Evolutionary conservation across 768 basidiomycete species (phyloP).

Genomic region (Amanita rubescens): DNA sequence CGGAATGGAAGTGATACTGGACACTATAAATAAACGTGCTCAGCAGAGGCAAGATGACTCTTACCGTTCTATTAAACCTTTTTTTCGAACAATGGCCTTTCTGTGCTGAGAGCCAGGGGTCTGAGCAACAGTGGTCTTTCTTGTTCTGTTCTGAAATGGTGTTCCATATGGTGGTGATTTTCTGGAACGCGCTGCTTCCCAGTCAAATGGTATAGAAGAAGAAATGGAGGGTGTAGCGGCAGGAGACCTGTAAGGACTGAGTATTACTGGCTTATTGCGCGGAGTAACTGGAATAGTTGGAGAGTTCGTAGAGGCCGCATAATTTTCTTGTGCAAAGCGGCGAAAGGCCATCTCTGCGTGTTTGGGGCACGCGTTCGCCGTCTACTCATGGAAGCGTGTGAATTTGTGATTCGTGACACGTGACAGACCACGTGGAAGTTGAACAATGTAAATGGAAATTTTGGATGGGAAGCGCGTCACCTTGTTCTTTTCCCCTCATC

Average conservation of each 20-base stretch:
- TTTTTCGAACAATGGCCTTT: constrained; percentile 57
- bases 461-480: constrained; percentile 16
- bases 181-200: constrained; percentile 72
- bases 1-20: constrained; percentile 57
- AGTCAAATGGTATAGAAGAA: constrained; percentile 75
- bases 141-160: constrained; percentile 42
- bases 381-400: too few species aligned
- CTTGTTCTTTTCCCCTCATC: constrained; percentile 19
- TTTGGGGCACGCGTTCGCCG: constrained; percentile 11
- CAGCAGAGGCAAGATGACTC: constrained; percentile 5
- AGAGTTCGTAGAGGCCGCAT: constrained; percentile 33
- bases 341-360: constrained; percentile 42
- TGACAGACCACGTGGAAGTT: constrained; percentile 37
- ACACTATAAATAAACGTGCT: constrained; percentile 7
- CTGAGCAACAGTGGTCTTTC: constrained; percentile 30
- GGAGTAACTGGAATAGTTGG: constrained; percentile 32
- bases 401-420: constrained; percentile 23
- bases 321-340: constrained; percentile 49
- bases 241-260: constrained; percentile 52
- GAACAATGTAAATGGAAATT: constrained; percentile 38
- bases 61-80: constrained; percentile 56
- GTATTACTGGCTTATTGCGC: constrained; percentile 35
- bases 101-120: constrained; percentile 31
- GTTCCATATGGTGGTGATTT: constrained; percentile 68
- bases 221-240: constrained; percentile 67